Evolutionary conservation across 257 asterid species (phyloP), one percentile per base, ranked within the genome.

Genomic region (Penstemon eatonii): DNA sequence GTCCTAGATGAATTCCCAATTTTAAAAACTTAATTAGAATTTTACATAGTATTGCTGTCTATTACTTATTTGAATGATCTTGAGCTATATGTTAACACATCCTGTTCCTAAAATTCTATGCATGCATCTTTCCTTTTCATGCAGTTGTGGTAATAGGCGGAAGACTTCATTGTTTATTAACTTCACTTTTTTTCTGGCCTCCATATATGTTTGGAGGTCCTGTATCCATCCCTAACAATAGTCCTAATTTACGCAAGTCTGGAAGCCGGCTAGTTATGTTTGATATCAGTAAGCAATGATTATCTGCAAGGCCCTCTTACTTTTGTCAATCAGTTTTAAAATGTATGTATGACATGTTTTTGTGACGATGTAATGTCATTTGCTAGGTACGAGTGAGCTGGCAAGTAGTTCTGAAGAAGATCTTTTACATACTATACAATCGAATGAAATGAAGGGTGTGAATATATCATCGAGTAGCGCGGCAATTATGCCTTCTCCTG

Each of bases 121-220:
- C 52, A 61, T 36, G 51, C 4, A 44, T 60, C 19, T 72, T 62
- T 10, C 13, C 49, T 75, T 56, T 58, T 41, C 68, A 51, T 62
- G 69, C 73, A 66, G 82, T 70, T 65, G 79, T 67, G 73, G 77
- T 77, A 75, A 66, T 53, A 37, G 73, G 55, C 9, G 63, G 58
- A 66, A 47, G 60, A 15, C 68, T 68, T 75, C 63, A 74, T 40
- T 7, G 44, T 46, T 67, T 77, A 50, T 76, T 67, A 71, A 60
- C 67, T 45, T 54, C 54, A 67, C 46, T 68, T 58, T 43, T 63
- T 73, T 59, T 74, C 69, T 25, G 33, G 61, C 91, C 87, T 82
- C 87, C 93, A 87, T 89, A 93, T 85, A 89, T 94, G 97, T 83
- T 91, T 81, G 97, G 96, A 86, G 95, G 96, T 82, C 78, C 76